A percentile compares a stretch with the other conserved stretches of the same genome.
Conservation (phyloP, 2,329 filamentous ascomycete species). For the Calonectria leucothoes region DNA sequence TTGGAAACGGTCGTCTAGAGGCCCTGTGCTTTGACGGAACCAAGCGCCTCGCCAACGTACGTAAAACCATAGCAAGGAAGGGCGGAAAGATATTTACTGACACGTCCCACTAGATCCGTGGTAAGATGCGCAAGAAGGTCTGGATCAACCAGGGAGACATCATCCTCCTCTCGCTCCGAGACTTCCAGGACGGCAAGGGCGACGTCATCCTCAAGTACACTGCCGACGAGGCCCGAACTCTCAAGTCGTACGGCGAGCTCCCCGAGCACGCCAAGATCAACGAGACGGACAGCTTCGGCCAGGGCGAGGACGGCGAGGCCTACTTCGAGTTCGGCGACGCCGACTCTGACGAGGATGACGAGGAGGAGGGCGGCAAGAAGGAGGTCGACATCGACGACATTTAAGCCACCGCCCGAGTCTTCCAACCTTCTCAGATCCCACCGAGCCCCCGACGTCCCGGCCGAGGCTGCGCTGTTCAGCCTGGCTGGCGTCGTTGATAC, state of each 20-base stretch:
- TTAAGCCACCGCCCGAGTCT: conserved; percentile 58
- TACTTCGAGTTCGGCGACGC: conserved; percentile 99
- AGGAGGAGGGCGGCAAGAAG: conserved; percentile 72
- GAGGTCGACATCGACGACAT: conserved; percentile 97
- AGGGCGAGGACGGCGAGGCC: conserved; percentile 93
- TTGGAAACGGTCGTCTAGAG: conserved; percentile 93
- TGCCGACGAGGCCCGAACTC: conserved; percentile 91
- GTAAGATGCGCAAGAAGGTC: conserved; percentile 99
- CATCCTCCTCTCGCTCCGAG: conserved; percentile 86
- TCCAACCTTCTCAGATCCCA: conserved; percentile 28
- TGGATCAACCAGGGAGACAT: conserved; percentile 99
- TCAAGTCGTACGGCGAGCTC: conserved; percentile 97
- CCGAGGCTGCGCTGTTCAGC: conserved; percentile 3
- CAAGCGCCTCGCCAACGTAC: conserved; percentile 56
- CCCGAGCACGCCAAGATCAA: conserved; percentile 99
- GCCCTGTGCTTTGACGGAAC: conserved; percentile 92
- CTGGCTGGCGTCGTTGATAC: conserved; percentile 51
- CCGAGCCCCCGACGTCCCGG: conserved; percentile 38
- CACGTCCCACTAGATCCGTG: conserved; percentile 70
- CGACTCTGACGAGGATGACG: conserved; percentile 69
- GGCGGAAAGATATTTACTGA: too few species aligned
- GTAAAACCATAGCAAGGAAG: conserved; percentile 28
- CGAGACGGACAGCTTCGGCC: conserved; percentile 95
- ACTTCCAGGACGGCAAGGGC: conserved; percentile 96
- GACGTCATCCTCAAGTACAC: conserved; percentile 98